Percentiles rank a stretch among this genome's conserved stretches.
These are phyloP conservation scores for Rhamnella rubrinervis DNA, from an alignment of 331 rosid species.

Conservation along the genomic window DNA sequence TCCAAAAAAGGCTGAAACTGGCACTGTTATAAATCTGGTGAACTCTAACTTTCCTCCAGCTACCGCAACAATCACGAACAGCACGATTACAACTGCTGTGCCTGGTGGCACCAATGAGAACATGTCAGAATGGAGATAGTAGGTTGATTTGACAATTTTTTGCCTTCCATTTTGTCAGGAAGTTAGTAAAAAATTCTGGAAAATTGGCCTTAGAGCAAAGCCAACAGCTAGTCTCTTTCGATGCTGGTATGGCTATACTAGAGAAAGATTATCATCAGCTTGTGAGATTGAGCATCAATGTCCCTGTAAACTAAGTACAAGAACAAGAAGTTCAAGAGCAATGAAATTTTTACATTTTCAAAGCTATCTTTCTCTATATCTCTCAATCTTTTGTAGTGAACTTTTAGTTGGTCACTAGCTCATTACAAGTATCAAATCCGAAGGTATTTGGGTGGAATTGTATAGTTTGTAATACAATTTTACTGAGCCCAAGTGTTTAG, in stretches of 20 bases:
- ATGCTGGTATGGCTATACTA: slow-evolving; percentile 10
- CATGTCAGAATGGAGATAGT: slow-evolving; percentile 29
- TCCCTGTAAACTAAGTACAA: slow-evolving; percentile 17
- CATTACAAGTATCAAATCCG: background rate
- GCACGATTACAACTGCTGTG: slow-evolving; percentile 16
- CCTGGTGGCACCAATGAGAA: slow-evolving; percentile 23
- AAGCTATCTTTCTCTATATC: background rate
- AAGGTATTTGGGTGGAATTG: background rate
- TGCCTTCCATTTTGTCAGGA: background rate
- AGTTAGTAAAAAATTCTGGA: background rate
- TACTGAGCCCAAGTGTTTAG: no score
- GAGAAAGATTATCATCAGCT: background rate
- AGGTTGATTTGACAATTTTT: slow-evolving; percentile 16
- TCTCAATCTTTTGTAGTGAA: background rate
- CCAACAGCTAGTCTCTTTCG: slow-evolving; percentile 23
- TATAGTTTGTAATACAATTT: no score
- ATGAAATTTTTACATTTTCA: slow-evolving; percentile 5
- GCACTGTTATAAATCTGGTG: slow-evolving; percentile 34
- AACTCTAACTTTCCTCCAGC: slow-evolving; percentile 25
- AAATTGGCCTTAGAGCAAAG: slow-evolving; percentile 14
- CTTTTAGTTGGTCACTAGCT: background rate
- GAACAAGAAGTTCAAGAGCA: slow-evolving; percentile 8
- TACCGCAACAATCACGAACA: slow-evolving; percentile 22
- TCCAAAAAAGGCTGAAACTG: slow-evolving; percentile 45
- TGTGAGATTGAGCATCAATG: slow-evolving; percentile 28